These are phyloP conservation scores for Aspergillus conjunctus DNA, from an alignment of 495 filamentous ascomycete genomes.

Conservation along the genomic window DNA sequence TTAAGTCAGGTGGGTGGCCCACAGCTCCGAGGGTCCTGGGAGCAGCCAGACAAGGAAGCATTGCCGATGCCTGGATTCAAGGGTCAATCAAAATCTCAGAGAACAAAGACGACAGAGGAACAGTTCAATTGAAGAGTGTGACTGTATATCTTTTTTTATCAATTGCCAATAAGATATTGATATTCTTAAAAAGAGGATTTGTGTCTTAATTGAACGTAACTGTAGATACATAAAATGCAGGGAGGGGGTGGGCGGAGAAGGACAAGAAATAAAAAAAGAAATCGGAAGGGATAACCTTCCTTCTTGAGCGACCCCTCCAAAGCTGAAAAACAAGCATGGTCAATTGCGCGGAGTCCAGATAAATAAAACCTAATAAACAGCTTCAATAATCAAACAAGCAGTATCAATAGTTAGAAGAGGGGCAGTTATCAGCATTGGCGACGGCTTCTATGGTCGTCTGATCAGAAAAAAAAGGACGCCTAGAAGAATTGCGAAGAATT, in stretches of 20 bases:
- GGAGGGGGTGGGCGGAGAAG: slow-evolving; percentile 2
- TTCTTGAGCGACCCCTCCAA: neutral
- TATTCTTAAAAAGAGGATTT: neutral
- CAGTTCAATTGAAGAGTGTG: neutral
- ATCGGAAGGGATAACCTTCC: slow-evolving; percentile 16
- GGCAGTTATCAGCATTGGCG: slow-evolving; percentile 30
- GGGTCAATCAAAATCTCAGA: neutral
- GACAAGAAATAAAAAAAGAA: neutral
- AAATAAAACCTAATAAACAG: neutral
- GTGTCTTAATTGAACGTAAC: neutral
- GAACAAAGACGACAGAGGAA: neutral
- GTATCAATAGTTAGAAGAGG: slow-evolving; percentile 10
- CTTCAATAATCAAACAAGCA: slow-evolving; percentile 11
- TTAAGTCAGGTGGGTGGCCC: slow-evolving; percentile 1
- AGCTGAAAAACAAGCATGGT: neutral
- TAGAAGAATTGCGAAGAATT: slow-evolving; percentile 13
- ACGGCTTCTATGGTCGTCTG: slow-evolving; percentile 40
- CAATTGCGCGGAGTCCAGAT: slow-evolving; percentile 11
- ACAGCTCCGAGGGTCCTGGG: neutral
- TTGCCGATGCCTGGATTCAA: neutral
- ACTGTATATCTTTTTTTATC: neutral
- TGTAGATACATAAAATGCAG: too few relatives aligned
- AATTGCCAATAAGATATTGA: neutral
- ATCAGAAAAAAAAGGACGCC: slow-evolving; percentile 42
- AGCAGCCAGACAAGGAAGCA: neutral